Evolutionary conservation across 768 basidiomycete species (phyloP), one percentile per base, ranked within the genome.

Genomic region (Tulasnella sp.): DNA sequence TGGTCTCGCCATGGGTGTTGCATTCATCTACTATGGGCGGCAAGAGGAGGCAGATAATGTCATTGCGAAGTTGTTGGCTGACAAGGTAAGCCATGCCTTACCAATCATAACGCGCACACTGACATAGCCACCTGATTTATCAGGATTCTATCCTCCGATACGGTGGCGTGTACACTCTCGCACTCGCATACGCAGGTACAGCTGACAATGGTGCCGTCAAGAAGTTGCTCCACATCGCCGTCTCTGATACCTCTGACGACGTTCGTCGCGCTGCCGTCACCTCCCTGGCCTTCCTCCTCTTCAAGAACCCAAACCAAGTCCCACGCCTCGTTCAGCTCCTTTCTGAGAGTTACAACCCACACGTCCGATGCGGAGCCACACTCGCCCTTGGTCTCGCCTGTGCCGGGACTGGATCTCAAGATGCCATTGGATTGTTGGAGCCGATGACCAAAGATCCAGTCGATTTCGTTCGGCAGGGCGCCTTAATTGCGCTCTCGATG

Each of bases 401-500:
- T 67, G 94, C 94, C 24, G 94, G 96, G 15, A 98, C 94, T 17
- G 96, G 94, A 46, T 79, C 94, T 46, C 87, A 93, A 85, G 93
- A 98, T 72, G 96, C 96, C 21, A 81, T 98, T 60, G 92, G 92
- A 64, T 89, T 99, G 63, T 74, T 99, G 63, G 92, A 98, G 70
- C 96, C 96, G 3, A 91, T 99, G 87, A 96, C 92, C 19, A 96
- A 91, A 68, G 96, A 99, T 65, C 84, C 92, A 22, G 89, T 97
- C 46, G 96, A 99, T 72, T 99, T 98, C 68, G 96, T 99, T 58
- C 87, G 94, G 15, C 96, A 99, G 72, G 94, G 94, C 11, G 96
- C 96, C 1, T 89, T 93, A 70, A 83, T 96, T 63, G 86, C 94
- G 15, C 79, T 98, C 50, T 90, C 94, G 25, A 94, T 98, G 91